Evolutionary conservation across 805 yeast species (phyloP).

Genomic region (Danielia reshetovae): DNA sequence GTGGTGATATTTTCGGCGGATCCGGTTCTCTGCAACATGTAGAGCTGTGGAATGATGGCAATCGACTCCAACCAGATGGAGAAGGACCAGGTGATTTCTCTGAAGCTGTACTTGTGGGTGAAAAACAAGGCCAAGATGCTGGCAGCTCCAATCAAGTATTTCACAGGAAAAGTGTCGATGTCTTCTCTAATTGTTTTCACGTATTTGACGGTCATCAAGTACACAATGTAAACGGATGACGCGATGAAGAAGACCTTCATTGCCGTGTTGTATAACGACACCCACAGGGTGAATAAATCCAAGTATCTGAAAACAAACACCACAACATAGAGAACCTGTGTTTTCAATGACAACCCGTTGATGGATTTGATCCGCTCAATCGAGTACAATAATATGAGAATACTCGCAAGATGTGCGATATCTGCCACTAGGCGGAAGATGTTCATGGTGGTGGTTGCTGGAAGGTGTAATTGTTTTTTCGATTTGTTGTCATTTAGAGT

Average conservation of each 20-base stretch:
- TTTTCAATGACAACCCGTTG: constrained; percentile 83
- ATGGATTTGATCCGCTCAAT: constrained; percentile 63
- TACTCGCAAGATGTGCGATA: constrained; percentile 76
- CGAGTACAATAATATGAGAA: constrained; percentile 67
- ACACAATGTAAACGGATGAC: constrained; percentile 71
- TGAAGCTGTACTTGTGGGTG: constrained; percentile 56
- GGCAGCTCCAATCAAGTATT: constrained; percentile 65
- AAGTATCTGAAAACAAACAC: constrained; percentile 74
- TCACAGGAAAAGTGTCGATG: constrained; percentile 63
- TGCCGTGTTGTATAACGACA: constrained; percentile 68
- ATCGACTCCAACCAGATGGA: constrained; percentile 90
- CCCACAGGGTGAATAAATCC: constrained; percentile 54
- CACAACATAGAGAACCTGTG: constrained; percentile 73
- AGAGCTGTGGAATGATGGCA: constrained; percentile 90
- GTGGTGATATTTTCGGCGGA: constrained; percentile 82
- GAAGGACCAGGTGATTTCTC: constrained; percentile 81
- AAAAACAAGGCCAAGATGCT: constrained; percentile 53
- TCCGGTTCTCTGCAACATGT: constrained; percentile 84
- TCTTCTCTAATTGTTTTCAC: constrained; percentile 60
- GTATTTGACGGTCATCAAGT: constrained; percentile 62
- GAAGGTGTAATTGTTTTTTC: neutral
- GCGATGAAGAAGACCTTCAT: constrained; percentile 81
- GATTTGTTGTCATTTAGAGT: neutral
- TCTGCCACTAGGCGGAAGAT: constrained; percentile 58
- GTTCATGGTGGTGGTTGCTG: constrained; percentile 31